Evolutionary conservation across 164 flowering plant genomes (phyloP).

Genomic region (Akebia trifoliata): DNA sequence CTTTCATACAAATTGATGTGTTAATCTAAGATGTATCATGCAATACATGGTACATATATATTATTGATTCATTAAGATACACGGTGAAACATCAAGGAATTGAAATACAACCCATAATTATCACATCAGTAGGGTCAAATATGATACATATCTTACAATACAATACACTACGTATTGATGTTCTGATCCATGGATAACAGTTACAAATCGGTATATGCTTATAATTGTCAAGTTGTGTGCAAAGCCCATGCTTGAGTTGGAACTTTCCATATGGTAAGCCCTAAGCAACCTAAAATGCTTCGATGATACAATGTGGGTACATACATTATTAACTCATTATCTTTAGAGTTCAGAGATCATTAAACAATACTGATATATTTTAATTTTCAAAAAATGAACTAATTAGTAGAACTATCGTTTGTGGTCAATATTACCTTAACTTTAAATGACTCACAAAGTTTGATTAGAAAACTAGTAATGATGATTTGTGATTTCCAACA

Average conservation of each 20-base stretch:
- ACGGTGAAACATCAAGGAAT: too few species aligned
- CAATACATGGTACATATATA: too few species aligned
- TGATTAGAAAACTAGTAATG: neutral
- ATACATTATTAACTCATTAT: too few species aligned
- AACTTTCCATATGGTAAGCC: conserved; percentile 2
- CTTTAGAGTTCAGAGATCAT: too few species aligned
- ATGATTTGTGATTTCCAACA: neutral
- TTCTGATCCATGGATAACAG: neutral
- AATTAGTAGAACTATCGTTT: neutral
- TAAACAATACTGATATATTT: too few species aligned
- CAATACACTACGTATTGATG: neutral
- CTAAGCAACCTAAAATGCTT: neutral
- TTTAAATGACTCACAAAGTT: neutral
- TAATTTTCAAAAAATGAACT: neutral
- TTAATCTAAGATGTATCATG: too few species aligned
- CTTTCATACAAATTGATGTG: too few species aligned
- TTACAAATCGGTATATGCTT: neutral
- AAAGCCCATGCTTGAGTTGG: neutral
- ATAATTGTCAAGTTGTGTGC: neutral
- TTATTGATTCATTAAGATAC: too few species aligned
- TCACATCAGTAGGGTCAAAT: too few species aligned
- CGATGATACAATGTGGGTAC: neutral
- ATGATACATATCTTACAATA: too few species aligned
- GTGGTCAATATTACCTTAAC: neutral
- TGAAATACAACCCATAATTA: too few species aligned